These are phyloP conservation scores for Cercophora samala DNA, from an alignment of 495 filamentous ascomycete genomes.

Conservation along the genomic window DNA sequence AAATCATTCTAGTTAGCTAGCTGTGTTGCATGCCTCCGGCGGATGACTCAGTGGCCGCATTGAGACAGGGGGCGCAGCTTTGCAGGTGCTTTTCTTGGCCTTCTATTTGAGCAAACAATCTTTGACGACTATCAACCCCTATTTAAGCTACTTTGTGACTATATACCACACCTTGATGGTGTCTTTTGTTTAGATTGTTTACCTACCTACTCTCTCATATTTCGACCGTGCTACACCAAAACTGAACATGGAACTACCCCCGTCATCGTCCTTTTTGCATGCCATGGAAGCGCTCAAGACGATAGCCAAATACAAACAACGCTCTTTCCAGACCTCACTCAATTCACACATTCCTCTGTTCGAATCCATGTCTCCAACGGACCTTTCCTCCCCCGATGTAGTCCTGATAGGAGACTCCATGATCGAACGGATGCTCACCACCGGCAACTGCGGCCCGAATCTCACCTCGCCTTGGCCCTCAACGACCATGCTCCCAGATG, in stretches of 20 bases:
- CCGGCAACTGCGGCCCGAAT: constrained; percentile 19
- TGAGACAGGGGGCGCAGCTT: too few species aligned
- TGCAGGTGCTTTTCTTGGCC: too few species aligned
- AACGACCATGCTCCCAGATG: constrained; percentile 9
- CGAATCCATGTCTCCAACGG: constrained; percentile 10
- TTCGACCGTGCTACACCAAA: too few species aligned
- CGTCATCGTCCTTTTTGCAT: not conserved
- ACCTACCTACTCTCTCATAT: too few species aligned
- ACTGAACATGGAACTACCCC: not conserved
- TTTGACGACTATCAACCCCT: too few species aligned
- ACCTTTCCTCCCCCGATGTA: constrained; percentile 13
- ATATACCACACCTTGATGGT: too few species aligned
- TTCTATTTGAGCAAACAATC: too few species aligned
- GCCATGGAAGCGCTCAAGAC: constrained; percentile 1
- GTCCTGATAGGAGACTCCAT: constrained; percentile 35
- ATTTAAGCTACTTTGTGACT: too few species aligned
- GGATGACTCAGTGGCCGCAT: not conserved
- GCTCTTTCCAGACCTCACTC: constrained; percentile 25
- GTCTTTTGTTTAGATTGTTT: too few species aligned
- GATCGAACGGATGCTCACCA: constrained; percentile 33
- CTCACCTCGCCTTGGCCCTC: constrained; percentile 24
- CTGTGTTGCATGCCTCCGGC: not conserved
- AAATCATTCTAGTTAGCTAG: too few species aligned
- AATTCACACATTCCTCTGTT: constrained; percentile 20
- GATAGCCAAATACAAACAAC: constrained; percentile 22